Evolutionary conservation across 2,329 filamentous ascomycete species (phyloP).

Genomic region (Macrophomina pseudophaseolina): DNA sequence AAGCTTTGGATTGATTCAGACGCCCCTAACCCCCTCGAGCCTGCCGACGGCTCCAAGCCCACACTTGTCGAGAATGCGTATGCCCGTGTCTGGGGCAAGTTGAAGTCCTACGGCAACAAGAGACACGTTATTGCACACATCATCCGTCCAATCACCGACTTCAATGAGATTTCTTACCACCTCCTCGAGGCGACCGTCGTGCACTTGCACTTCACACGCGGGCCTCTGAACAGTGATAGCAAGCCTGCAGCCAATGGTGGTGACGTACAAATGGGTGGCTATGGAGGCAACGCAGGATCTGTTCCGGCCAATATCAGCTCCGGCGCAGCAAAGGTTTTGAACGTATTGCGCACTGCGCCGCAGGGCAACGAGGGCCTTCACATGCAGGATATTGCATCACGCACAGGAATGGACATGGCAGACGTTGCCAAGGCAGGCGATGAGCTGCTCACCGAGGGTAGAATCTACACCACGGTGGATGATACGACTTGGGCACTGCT

Average conservation of each 20-base stretch:
- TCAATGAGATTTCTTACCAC: slow-evolving; percentile 93
- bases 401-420: slow-evolving; percentile 66
- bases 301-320: slow-evolving; percentile 44
- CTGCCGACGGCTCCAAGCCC: slow-evolving; percentile 52
- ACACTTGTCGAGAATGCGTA: slow-evolving; percentile 75
- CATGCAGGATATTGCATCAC: slow-evolving; percentile 73
- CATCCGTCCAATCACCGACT: slow-evolving; percentile 78
- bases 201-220: slow-evolving; percentile 81
- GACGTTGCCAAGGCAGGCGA: slow-evolving; percentile 81
- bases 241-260: slow-evolving; percentile 35
- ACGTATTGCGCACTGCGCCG: slow-evolving; percentile 67
- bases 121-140: slow-evolving; percentile 79
- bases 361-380: slow-evolving; percentile 85
- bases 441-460: slow-evolving; percentile 73
- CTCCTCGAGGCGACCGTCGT: slow-evolving; percentile 87
- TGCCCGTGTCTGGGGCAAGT: slow-evolving; percentile 81
- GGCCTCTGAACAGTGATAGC: slow-evolving; percentile 58
- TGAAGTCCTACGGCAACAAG: slow-evolving; percentile 85
- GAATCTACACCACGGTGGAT: slow-evolving; percentile 90
- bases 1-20: slow-evolving; percentile 82
- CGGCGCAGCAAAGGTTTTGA: slow-evolving; percentile 72
- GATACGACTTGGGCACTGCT: slow-evolving; percentile 90
- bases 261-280: slow-evolving; percentile 15
- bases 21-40: slow-evolving; percentile 53
- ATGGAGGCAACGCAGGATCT: slow-evolving; percentile 1